Conservation (phyloP, 306 rosid genomes). For the Fagus crenata region DNA sequence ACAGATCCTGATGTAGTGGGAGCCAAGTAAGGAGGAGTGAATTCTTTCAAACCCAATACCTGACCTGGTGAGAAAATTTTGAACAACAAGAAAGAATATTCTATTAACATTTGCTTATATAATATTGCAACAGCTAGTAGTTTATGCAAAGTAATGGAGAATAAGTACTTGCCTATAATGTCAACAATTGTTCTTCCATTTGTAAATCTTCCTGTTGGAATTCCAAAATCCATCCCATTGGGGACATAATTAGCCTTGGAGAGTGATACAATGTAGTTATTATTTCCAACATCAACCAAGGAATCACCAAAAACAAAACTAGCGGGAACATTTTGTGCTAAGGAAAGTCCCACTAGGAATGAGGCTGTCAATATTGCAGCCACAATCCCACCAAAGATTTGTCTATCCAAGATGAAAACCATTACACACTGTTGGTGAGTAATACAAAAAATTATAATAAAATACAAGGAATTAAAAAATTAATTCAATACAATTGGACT, state of each 20-base stretch:
- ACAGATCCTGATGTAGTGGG: conserved; percentile 53
- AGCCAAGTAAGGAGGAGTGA: conserved; percentile 63
- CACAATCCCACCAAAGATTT: conserved; percentile 15
- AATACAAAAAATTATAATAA: too few relatives aligned
- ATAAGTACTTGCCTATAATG: conserved; percentile 48
- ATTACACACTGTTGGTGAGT: too few relatives aligned
- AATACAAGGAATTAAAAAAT: too few relatives aligned
- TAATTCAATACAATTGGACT: too few relatives aligned
- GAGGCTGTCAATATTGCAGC: conserved; percentile 20
- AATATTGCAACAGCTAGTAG: too few relatives aligned
- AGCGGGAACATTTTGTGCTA: conserved; percentile 43
- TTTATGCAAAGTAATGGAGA: neutral
- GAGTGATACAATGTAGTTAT: conserved; percentile 54
- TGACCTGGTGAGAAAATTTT: conserved; percentile 42
- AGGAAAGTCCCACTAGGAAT: conserved; percentile 30
- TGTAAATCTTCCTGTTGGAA: conserved; percentile 69
- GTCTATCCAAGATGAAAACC: conserved; percentile 35
- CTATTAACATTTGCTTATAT: neutral
- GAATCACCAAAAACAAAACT: conserved; percentile 80
- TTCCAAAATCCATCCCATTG: conserved; percentile 67
- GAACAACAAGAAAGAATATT: neutral
- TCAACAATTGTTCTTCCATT: conserved; percentile 70
- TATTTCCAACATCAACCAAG: conserved; percentile 70
- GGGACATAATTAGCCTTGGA: conserved; percentile 60
- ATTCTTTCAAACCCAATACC: conserved; percentile 40